phyloP scores from a whole-genome alignment of 2,329 filamentous ascomycete genomes.

The Cladobotryum protrusum region DNA sequence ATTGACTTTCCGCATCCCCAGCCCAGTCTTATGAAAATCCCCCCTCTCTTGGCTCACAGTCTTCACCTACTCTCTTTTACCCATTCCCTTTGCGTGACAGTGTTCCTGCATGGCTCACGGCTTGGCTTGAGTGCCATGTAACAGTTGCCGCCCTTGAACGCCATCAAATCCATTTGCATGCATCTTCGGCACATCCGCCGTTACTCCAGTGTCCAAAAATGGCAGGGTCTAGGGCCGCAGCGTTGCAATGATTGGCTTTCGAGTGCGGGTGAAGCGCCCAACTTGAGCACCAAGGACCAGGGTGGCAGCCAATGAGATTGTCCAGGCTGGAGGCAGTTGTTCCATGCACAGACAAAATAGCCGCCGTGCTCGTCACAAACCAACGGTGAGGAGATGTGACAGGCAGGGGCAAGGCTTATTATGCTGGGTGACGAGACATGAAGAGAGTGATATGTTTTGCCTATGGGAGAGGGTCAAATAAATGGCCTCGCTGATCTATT shows the following conservation, averaged over 20 bases:
- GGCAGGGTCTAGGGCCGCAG: background rate
- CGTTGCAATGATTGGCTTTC: slow-evolving; percentile 9
- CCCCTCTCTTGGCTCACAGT: background rate
- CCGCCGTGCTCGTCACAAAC: background rate
- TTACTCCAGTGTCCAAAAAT: slow-evolving; percentile 6
- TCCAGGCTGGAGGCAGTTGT: background rate
- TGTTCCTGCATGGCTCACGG: slow-evolving; percentile 7
- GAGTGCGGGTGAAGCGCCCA: slow-evolving; percentile 9
- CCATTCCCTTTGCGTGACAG: slow-evolving; percentile 3
- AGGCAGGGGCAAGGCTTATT: background rate
- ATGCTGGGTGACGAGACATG: background rate
- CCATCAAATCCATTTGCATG: slow-evolving; percentile 2
- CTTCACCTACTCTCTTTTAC: background rate
- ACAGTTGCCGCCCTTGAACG: slow-evolving; percentile 10
- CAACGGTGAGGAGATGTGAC: background rate
- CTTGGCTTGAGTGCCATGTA: slow-evolving; percentile 3
- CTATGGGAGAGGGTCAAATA: too few relatives aligned
- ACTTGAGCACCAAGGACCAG: slow-evolving; percentile 1
- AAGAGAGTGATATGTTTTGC: too few relatives aligned
- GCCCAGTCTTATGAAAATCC: slow-evolving; percentile 3
- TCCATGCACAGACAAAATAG: background rate
- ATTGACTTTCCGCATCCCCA: background rate
- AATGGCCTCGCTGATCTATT: background rate
- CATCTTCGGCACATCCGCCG: background rate
- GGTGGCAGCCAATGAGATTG: slow-evolving; percentile 9